Conservation (phyloP, 2,329 filamentous ascomycete species). For the Paracamarosporium sp. region DNA sequence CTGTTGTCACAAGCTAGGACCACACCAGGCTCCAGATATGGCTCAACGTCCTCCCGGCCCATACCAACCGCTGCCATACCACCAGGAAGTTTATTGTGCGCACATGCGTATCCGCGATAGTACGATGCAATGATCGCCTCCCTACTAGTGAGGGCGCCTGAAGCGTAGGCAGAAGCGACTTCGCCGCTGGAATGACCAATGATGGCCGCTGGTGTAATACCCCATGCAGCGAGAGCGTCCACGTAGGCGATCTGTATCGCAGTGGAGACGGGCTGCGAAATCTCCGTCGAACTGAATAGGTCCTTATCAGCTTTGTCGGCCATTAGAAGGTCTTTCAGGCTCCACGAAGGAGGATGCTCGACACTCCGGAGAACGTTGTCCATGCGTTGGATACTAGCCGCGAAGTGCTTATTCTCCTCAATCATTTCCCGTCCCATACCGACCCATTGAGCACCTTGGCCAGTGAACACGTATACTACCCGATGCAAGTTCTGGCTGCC, state of each 20-base stretch:
- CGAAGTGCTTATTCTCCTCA: background rate
- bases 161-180: constrained; percentile 28
- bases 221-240: constrained; percentile 17
- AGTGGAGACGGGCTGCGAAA: constrained; percentile 27
- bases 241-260: constrained; percentile 29
- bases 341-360: background rate
- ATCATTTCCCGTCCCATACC: background rate
- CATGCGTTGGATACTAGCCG: background rate
- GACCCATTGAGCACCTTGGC: constrained; percentile 53
- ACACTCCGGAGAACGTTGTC: background rate
- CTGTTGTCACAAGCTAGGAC: constrained; percentile 38
- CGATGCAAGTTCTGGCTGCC: background rate
- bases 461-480: constrained; percentile 39
- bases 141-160: constrained; percentile 2
- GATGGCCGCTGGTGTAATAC: constrained; percentile 18
- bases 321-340: no score
- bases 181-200: constrained; percentile 33
- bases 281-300: constrained; percentile 9
- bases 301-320: constrained; percentile 10
- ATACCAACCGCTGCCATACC: constrained; percentile 17
- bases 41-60: background rate
- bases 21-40: constrained; percentile 3
- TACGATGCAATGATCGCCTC: constrained; percentile 11
- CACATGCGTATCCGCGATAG: constrained; percentile 5
- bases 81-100: background rate